These are phyloP conservation scores for Nitzschia palea DNA, from an alignment of 108 stramenopile genomes.

Conservation along the genomic window DNA sequence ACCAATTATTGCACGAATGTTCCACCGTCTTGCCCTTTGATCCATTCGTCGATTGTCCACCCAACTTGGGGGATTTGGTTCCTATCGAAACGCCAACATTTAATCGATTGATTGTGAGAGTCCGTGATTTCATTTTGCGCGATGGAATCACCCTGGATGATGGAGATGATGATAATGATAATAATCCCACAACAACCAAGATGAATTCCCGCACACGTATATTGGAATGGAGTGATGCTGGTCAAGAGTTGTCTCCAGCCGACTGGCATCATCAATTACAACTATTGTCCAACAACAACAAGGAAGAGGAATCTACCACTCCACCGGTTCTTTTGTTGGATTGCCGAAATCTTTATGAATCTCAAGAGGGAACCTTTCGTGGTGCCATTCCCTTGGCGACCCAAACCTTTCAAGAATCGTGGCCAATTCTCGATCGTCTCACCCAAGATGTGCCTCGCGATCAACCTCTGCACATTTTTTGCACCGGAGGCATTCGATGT, in stretches of 20 bases:
- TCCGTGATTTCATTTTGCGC: constrained; percentile 46
- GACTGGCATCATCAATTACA: constrained; percentile 56
- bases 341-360: constrained; percentile 77
- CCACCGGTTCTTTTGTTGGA: constrained; percentile 38
- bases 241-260: constrained; percentile 39
- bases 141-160: constrained; percentile 31
- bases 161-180: not conserved
- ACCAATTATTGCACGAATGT: constrained; percentile 29
- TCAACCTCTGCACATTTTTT: constrained; percentile 73
- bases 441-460: constrained; percentile 47
- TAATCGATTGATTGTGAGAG: constrained; percentile 53
- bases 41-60: constrained; percentile 35
- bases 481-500: constrained; percentile 89
- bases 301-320: not conserved
- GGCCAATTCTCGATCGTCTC: constrained; percentile 48
- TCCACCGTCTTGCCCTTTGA: constrained; percentile 36
- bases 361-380: constrained; percentile 64
- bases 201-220: no score
- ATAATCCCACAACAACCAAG: no score
- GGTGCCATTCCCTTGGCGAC: constrained; percentile 66
- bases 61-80: constrained; percentile 51
- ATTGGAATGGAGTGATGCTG: constrained; percentile 59
- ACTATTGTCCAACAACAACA: not conserved
- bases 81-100: constrained; percentile 45
- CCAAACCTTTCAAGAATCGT: constrained; percentile 67